A percentile compares a stretch with the other conserved stretches of the same genome.
Conservation (phyloP, 2,329 filamentous ascomycete species). For the Cytospora piceicola region DNA sequence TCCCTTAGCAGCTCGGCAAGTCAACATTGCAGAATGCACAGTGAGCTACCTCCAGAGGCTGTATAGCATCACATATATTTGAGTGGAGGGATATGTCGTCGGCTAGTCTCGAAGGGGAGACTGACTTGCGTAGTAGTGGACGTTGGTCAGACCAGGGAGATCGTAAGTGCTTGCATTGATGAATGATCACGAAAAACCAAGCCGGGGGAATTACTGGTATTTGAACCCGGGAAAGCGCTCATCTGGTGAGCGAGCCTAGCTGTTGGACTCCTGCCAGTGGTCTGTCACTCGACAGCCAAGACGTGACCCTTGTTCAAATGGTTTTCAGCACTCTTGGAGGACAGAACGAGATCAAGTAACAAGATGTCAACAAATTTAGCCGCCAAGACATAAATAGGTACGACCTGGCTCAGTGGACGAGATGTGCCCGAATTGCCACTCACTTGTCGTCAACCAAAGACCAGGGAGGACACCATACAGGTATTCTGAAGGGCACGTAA, state of each 20-base stretch:
- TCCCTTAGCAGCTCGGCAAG: conserved; percentile 53
- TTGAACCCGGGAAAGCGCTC: no score
- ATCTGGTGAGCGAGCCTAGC: neutral
- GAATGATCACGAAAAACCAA: neutral
- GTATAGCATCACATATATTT: conserved; percentile 56
- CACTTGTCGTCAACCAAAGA: neutral
- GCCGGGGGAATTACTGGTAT: no score
- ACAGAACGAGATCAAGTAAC: no score
- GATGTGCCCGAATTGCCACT: neutral
- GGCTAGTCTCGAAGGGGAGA: conserved; percentile 50
- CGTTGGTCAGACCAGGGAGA: conserved; percentile 51
- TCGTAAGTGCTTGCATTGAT: neutral
- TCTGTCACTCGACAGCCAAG: no score
- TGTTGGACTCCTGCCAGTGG: no score
- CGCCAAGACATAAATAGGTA: neutral
- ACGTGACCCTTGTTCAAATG: no score
- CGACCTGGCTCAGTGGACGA: neutral
- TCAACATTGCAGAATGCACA: conserved; percentile 47
- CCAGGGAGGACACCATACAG: neutral
- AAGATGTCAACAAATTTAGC: no score
- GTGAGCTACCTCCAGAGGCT: conserved; percentile 42
- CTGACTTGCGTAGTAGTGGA: conserved; percentile 55
- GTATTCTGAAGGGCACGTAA: neutral
- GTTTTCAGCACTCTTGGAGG: no score
- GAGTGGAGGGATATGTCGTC: no score